Conservation (phyloP, 2,329 filamentous ascomycete genomes). For the Colletotrichum sp. region DNA sequence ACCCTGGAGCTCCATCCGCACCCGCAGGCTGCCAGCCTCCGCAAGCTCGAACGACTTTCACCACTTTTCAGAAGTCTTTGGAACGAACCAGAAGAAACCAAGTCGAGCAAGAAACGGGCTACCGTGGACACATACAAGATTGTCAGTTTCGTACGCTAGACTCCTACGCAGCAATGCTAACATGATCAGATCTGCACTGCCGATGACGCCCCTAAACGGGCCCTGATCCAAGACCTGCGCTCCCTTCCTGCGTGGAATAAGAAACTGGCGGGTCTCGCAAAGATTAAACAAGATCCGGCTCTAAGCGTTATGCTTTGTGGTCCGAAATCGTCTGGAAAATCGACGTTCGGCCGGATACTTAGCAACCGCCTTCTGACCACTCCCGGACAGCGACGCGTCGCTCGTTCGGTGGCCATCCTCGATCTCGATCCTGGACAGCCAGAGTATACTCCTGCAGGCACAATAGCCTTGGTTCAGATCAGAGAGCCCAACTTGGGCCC, state of each 20-base stretch:
- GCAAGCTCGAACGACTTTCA: constrained; percentile 63
- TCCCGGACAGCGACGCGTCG: constrained; percentile 26
- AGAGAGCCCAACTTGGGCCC: constrained; percentile 67
- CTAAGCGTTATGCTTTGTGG: constrained; percentile 67
- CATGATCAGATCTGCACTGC: constrained; percentile 55
- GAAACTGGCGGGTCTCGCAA: constrained; percentile 53
- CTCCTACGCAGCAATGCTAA: constrained; percentile 26
- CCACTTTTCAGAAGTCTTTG: constrained; percentile 73
- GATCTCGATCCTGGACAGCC: constrained; percentile 79
- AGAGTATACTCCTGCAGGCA: constrained; percentile 74
- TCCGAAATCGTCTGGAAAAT: constrained; percentile 77
- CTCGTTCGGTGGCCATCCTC: constrained; percentile 57
- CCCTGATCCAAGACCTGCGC: constrained; percentile 57
- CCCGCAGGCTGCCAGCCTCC: constrained; percentile 52
- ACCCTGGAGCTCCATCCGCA: constrained; percentile 62
- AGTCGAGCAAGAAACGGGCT: constrained; percentile 22
- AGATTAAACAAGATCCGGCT: constrained; percentile 36
- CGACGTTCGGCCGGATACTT: constrained; percentile 72
- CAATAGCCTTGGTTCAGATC: constrained; percentile 70
- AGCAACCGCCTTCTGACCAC: constrained; percentile 70
- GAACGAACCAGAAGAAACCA: constrained; percentile 49
- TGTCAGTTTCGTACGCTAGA: constrained; percentile 37
- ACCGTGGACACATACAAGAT: constrained; percentile 51
- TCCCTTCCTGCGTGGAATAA: constrained; percentile 67
- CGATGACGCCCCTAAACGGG: constrained; percentile 54